These are phyloP conservation scores for Cnidoscolus chayamansa DNA, from an alignment of 441 rosid species.

Conservation along the genomic window DNA sequence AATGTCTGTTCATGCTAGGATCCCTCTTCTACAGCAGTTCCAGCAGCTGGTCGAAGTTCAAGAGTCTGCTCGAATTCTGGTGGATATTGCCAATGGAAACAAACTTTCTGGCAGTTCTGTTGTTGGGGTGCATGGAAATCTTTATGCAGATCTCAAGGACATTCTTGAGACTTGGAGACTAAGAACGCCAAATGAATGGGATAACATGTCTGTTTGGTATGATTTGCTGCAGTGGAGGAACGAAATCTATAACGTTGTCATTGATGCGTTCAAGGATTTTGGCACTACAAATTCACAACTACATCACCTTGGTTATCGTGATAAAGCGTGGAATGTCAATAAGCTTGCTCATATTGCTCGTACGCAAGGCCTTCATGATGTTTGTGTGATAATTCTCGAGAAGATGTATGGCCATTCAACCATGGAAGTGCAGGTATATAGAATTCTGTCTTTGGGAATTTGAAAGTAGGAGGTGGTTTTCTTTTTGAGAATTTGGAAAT, in stretches of 20 bases:
- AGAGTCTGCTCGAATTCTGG: constrained; percentile 82
- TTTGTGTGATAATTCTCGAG: constrained; percentile 82
- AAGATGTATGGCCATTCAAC: constrained; percentile 98
- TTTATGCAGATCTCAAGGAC: constrained; percentile 92
- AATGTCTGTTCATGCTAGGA: constrained; percentile 88
- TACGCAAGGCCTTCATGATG: constrained; percentile 94
- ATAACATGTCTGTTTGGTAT: constrained; percentile 93
- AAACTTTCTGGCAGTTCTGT: constrained; percentile 63
- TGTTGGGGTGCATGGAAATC: constrained; percentile 66
- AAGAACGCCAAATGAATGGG: constrained; percentile 97
- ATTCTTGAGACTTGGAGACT: constrained; percentile 98
- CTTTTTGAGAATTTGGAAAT: neutral
- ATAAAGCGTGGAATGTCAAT: constrained; percentile 99
- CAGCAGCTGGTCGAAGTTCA: constrained; percentile 98
- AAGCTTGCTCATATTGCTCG: constrained; percentile 97
- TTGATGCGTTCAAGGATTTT: constrained; percentile 92
- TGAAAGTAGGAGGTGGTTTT: neutral
- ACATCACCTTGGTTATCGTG: constrained; percentile 96
- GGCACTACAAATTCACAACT: constrained; percentile 70
- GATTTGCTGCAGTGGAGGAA: constrained; percentile 98
- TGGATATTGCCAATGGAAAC: constrained; percentile 85
- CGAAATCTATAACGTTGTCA: constrained; percentile 87
- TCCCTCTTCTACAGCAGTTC: constrained; percentile 94
- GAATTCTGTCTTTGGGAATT: neutral
- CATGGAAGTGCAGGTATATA: constrained; percentile 96